A percentile compares a stretch with the other conserved stretches of the same genome.
phyloP scores from a whole-genome alignment of 2,329 filamentous ascomycete genomes.

The Fusarium sp. region DNA sequence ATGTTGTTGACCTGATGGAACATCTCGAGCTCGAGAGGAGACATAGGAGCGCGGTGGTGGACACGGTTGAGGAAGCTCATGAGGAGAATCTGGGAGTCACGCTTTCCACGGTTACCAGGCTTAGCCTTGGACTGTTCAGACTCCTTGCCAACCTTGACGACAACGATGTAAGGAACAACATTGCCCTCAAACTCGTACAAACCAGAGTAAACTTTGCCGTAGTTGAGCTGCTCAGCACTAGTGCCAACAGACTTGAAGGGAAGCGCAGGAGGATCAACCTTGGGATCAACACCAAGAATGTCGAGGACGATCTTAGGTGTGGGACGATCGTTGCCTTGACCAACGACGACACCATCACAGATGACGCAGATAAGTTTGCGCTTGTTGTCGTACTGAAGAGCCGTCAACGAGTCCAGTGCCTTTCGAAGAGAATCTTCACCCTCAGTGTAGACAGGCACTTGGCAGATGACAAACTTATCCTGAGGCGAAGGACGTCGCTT shows the following conservation, averaged over 20 bases:
- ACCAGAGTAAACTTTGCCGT: conserved; percentile 97
- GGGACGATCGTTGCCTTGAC: conserved; percentile 93
- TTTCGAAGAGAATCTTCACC: conserved; percentile 95
- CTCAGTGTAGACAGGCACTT: conserved; percentile 97
- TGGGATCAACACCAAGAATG: conserved; percentile 96
- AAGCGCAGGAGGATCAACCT: conserved; percentile 92
- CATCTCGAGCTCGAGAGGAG: conserved; percentile 94
- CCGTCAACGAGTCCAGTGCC: conserved; percentile 92
- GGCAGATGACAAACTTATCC: conserved; percentile 99
- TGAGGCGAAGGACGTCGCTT: conserved; percentile 90
- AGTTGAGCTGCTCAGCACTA: conserved; percentile 94
- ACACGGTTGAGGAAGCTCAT: conserved; percentile 99
- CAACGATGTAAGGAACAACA: conserved; percentile 93
- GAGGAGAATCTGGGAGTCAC: conserved; percentile 94
- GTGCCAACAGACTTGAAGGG: conserved; percentile 93
- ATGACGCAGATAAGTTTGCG: conserved; percentile 96
- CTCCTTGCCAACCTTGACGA: conserved; percentile 98
- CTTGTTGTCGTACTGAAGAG: conserved; percentile 97
- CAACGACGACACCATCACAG: conserved; percentile 97
- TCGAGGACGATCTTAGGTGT: conserved; percentile 98
- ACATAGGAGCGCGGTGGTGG: conserved; percentile 94
- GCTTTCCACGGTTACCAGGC: conserved; percentile 97
- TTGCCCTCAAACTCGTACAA: conserved; percentile 98
- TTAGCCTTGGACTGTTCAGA: conserved; percentile 92
- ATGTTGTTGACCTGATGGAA: conserved; percentile 99